Conservation (phyloP, 2,329 filamentous ascomycete genomes). For the Talaromyces sp. region DNA sequence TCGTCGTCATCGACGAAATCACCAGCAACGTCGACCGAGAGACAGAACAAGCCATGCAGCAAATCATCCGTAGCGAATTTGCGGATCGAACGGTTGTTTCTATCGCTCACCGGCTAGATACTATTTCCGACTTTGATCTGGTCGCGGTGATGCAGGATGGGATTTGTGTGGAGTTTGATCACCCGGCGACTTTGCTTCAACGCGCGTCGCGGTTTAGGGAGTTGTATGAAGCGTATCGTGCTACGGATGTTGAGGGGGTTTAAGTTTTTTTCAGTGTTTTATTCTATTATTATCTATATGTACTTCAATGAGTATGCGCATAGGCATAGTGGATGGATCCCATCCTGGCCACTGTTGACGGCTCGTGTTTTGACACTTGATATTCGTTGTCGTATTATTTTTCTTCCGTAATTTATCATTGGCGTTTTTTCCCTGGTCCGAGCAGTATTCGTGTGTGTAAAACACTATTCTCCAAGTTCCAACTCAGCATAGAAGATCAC, state of each 20-base stretch:
- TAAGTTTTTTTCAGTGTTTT: neutral
- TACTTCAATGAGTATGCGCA: neutral
- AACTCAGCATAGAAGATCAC: too few species aligned
- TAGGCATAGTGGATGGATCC: neutral
- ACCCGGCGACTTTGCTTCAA: constrained; percentile 30
- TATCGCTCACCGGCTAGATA: constrained; percentile 52
- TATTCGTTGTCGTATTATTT: neutral
- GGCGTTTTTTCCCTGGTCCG: neutral
- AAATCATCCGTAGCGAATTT: constrained; percentile 52
- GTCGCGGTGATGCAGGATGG: constrained; percentile 33
- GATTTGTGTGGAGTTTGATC: constrained; percentile 29
- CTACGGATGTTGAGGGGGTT: too few species aligned
- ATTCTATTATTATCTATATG: neutral
- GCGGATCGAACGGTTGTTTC: constrained; percentile 54
- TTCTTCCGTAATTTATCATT: too few species aligned
- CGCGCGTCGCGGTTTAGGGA: constrained; percentile 4
- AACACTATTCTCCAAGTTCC: too few species aligned
- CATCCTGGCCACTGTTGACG: neutral
- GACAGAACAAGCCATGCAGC: constrained; percentile 55
- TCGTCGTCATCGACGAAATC: too few species aligned
- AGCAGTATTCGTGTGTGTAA: neutral
- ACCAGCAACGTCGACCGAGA: constrained; percentile 48
- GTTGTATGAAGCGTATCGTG: constrained; percentile 1
- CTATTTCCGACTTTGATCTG: constrained; percentile 34
- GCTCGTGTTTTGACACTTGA: neutral